phyloP scores from a whole-genome alignment of 495 filamentous ascomycete species.

The Daldinia caldariorum region DNA sequence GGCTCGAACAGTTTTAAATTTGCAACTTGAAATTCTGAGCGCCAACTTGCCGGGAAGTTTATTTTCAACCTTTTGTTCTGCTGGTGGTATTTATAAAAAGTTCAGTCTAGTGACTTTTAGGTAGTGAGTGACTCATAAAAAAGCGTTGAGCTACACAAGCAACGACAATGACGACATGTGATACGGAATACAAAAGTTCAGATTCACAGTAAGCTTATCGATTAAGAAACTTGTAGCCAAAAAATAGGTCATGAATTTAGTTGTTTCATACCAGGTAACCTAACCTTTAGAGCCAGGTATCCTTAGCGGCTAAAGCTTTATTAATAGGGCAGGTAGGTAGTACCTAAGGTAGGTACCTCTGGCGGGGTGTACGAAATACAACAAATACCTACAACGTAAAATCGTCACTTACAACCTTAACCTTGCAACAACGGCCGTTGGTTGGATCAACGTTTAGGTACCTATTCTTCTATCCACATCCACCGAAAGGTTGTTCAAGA shows the following conservation, averaged over 20 bases:
- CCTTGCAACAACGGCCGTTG: not conserved
- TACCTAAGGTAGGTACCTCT: too few relatives aligned
- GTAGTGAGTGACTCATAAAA: too few relatives aligned
- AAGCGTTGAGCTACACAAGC: constrained; percentile 2
- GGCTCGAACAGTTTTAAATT: constrained; percentile 39
- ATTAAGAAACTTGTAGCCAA: constrained; percentile 13
- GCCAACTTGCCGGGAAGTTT: constrained; percentile 40
- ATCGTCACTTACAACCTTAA: constrained; percentile 13
- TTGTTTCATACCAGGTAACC: too few relatives aligned
- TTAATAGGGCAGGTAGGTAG: not conserved
- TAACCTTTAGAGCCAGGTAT: constrained; percentile 5
- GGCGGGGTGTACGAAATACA: constrained; percentile 1
- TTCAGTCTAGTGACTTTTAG: constrained; percentile 29
- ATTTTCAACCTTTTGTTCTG: not conserved
- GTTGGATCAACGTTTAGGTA: constrained; percentile 20
- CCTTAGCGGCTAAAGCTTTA: constrained; percentile 7
- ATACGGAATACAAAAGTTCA: not conserved
- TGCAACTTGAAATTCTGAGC: constrained; percentile 17
- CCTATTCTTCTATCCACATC: constrained; percentile 19
- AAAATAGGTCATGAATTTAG: not conserved
- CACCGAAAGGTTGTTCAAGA: constrained; percentile 25
- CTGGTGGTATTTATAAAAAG: not conserved
- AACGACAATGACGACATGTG: constrained; percentile 33
- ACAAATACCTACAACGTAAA: too few relatives aligned
- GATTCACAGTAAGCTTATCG: constrained; percentile 38